These are phyloP conservation scores for Lumnitzera littorea DNA, from an alignment of 345 rosid genomes.

Conservation along the genomic window DNA sequence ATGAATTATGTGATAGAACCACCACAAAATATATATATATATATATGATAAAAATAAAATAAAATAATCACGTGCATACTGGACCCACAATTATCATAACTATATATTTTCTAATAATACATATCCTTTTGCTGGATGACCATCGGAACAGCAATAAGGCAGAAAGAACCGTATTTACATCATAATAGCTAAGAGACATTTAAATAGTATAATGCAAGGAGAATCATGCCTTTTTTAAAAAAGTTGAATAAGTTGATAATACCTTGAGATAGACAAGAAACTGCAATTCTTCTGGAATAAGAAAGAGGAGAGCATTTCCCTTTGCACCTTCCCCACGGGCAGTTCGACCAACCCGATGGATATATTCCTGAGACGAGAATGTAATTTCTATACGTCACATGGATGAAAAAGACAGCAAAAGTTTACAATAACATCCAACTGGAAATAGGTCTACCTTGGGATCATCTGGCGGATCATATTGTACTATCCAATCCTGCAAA, in stretches of 20 bases:
- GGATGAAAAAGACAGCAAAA: background rate
- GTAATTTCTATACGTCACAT: constrained; percentile 3
- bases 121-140: no score
- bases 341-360: constrained; percentile 98
- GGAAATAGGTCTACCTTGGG: constrained; percentile 50
- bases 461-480: constrained; percentile 98
- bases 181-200: no score
- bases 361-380: constrained; percentile 65
- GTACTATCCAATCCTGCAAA: constrained; percentile 94
- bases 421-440: background rate
- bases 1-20: background rate
- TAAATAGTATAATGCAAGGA: no score
- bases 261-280: constrained; percentile 91
- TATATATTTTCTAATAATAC: no score
- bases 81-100: no score
- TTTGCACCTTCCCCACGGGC: constrained; percentile 98
- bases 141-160: no score
- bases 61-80: no score
- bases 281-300: constrained; percentile 91
- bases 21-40: background rate
- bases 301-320: constrained; percentile 88
- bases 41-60: no score
- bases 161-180: no score
- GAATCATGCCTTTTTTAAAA: background rate
- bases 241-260: background rate